A percentile compares a stretch with the other conserved stretches of the same genome.
phyloP scores from a whole-genome alignment of 2,329 filamentous ascomycete species.

The Diaporthe citrichinensis region DNA sequence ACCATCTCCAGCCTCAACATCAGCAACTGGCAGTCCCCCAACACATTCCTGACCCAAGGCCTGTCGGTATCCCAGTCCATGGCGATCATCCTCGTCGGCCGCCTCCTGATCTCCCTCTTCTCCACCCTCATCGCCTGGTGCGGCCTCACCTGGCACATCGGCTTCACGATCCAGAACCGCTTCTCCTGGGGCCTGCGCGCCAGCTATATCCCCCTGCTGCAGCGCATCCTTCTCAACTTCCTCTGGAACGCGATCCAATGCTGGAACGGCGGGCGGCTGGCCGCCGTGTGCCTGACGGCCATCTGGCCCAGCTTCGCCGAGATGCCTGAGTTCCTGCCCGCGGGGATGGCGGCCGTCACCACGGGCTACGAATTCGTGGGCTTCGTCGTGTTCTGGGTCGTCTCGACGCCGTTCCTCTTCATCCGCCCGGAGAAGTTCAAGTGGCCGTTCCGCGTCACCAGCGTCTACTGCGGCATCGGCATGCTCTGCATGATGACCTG shows the following conservation, averaged over 20 bases:
- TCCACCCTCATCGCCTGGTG: conserved; percentile 61
- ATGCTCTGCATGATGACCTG: conserved; percentile 65
- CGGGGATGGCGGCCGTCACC: conserved; percentile 50
- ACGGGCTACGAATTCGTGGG: conserved; percentile 61
- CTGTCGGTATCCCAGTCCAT: conserved; percentile 61
- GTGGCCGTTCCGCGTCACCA: conserved; percentile 60
- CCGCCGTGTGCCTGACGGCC: conserved; percentile 57
- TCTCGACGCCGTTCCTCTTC: conserved; percentile 63
- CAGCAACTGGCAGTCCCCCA: conserved; percentile 59
- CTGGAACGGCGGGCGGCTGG: conserved; percentile 54
- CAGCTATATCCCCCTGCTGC: conserved; percentile 62
- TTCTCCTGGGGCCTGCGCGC: conserved; percentile 64
- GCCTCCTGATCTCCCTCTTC: conserved; percentile 58
- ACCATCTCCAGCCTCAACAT: conserved; percentile 55
- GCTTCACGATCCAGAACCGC: conserved; percentile 64
- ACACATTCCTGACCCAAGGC: conserved; percentile 61
- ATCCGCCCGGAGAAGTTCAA: conserved; percentile 65
- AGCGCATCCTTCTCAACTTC: conserved; percentile 63
- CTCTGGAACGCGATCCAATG: conserved; percentile 55
- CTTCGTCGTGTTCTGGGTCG: conserved; percentile 65
- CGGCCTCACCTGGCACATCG: conserved; percentile 64
- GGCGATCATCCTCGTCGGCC: conserved; percentile 60
- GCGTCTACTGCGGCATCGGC: conserved; percentile 58
- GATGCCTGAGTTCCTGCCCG: conserved; percentile 61
- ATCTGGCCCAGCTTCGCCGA: conserved; percentile 60